Conservation (phyloP, 208 protist species). For the Crithidia sp. region DNA sequence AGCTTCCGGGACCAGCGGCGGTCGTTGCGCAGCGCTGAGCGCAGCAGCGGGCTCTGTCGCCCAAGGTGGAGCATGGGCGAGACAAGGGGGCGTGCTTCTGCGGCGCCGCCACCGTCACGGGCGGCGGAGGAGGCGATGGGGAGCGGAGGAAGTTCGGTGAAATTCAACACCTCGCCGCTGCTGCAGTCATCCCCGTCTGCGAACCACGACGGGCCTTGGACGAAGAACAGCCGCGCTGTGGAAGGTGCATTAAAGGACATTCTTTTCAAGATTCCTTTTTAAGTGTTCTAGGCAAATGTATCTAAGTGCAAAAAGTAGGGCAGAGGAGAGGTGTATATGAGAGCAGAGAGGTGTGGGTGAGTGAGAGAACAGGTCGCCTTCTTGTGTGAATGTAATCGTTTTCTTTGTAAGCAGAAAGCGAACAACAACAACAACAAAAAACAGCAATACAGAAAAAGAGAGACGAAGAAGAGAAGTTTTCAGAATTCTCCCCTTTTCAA, state of each 20-base stretch:
- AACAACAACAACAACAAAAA: constrained; percentile 33
- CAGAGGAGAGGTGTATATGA: no score
- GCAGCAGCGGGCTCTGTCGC: constrained; percentile 25
- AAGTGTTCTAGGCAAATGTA: background rate
- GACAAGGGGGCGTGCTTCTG: constrained; percentile 11
- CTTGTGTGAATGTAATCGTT: no score
- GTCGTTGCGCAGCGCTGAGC: constrained; percentile 14
- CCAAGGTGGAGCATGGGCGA: constrained; percentile 25
- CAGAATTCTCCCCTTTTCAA: no score
- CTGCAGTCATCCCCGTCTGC: background rate
- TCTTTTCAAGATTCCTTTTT: background rate
- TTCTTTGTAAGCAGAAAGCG: no score
- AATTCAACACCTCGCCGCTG: background rate
- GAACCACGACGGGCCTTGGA: background rate
- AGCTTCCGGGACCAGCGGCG: constrained; percentile 29
- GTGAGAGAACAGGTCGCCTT: no score
- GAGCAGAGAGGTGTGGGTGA: no score
- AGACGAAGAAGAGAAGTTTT: no score
- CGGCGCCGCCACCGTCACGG: background rate
- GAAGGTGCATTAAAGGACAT: background rate
- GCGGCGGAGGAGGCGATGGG: background rate
- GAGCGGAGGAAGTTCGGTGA: constrained; percentile 11
- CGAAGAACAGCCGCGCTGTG: constrained; percentile 9
- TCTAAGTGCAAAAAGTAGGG: no score
- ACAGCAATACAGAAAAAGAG: constrained; percentile 22